phyloP scores from a whole-genome alignment of 2,329 filamentous ascomycete species.

The Diaporthe ilicicola region DNA sequence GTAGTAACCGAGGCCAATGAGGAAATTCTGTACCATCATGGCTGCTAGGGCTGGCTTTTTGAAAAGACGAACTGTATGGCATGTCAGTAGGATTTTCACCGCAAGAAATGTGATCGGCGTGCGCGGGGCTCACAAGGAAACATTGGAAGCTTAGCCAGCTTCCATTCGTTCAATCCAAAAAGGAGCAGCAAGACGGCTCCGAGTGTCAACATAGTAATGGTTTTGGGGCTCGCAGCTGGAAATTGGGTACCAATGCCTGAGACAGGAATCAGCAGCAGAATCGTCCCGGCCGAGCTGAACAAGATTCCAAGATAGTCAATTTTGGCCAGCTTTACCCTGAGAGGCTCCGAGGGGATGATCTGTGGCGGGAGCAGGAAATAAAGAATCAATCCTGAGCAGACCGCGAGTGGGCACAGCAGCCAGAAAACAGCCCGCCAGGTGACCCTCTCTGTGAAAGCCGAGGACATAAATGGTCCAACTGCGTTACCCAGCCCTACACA shows the following conservation, averaged over 20 bases:
- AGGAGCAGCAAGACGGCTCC: constrained; percentile 43
- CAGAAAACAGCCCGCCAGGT: constrained; percentile 57
- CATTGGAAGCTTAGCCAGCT: constrained; percentile 64
- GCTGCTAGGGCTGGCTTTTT: constrained; percentile 59
- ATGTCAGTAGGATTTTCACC: background rate
- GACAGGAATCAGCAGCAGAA: constrained; percentile 70
- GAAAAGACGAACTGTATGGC: constrained; percentile 58
- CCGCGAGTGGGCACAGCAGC: constrained; percentile 58
- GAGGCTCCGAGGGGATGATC: constrained; percentile 45
- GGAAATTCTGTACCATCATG: constrained; percentile 65
- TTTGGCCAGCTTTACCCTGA: constrained; percentile 58
- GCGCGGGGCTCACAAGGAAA: constrained; percentile 53
- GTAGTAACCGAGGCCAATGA: constrained; percentile 69
- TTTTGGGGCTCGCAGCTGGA: constrained; percentile 61
- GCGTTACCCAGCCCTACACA: constrained; percentile 52
- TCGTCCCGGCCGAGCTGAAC: constrained; percentile 61
- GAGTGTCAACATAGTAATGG: constrained; percentile 64
- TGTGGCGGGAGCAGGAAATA: constrained; percentile 61
- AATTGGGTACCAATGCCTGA: constrained; percentile 65
- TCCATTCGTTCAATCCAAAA: constrained; percentile 65
- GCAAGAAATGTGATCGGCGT: background rate
- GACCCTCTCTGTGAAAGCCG: constrained; percentile 46
- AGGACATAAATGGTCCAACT: constrained; percentile 54
- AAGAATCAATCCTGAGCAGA: constrained; percentile 51
- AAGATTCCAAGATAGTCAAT: constrained; percentile 69